These are phyloP conservation scores for Cryptococcus sp. DNA, from an alignment of 1,284 basidiomycete genomes.

Conservation along the genomic window DNA sequence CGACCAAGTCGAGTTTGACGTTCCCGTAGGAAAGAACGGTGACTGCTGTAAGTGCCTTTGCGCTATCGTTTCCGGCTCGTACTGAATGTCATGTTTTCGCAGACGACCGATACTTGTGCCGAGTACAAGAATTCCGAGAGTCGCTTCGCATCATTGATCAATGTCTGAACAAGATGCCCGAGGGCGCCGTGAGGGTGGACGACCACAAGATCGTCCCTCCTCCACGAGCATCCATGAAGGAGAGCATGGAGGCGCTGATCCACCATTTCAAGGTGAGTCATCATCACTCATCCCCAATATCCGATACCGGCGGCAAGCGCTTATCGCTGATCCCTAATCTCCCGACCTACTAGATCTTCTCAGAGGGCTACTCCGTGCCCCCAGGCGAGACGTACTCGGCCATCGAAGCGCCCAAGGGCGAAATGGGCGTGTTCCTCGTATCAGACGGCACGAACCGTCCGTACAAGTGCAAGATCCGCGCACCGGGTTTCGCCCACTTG, in stretches of 20 bases:
- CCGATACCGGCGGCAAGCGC: not conserved
- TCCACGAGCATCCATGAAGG: constrained; percentile 96
- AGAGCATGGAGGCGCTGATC: constrained; percentile 96
- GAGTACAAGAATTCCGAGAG: constrained; percentile 98
- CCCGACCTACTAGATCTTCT: constrained; percentile 68
- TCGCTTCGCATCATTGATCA: constrained; percentile 86
- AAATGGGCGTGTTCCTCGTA: constrained; percentile 96
- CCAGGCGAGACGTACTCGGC: constrained; percentile 95
- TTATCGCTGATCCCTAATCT: no score
- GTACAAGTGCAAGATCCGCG: constrained; percentile 92
- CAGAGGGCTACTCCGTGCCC: constrained; percentile 96
- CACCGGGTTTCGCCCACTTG: constrained; percentile 89
- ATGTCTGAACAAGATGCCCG: constrained; percentile 96
- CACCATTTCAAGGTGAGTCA: constrained; percentile 89
- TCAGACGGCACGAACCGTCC: constrained; percentile 91
- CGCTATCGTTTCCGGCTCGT: not conserved
- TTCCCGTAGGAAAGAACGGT: constrained; percentile 94
- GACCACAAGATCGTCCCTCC: constrained; percentile 98
- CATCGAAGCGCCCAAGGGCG: constrained; percentile 97
- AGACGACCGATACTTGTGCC: constrained; percentile 76
- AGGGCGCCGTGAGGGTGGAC: constrained; percentile 90
- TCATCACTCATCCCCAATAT: not conserved
- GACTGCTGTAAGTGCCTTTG: constrained; percentile 68
- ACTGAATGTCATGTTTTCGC: no score
- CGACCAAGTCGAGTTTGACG: constrained; percentile 95